Percentiles rank a stretch among this genome's conserved stretches.
Conservation (phyloP, 805 yeast species). For the Ogataea wickerhamii region DNA sequence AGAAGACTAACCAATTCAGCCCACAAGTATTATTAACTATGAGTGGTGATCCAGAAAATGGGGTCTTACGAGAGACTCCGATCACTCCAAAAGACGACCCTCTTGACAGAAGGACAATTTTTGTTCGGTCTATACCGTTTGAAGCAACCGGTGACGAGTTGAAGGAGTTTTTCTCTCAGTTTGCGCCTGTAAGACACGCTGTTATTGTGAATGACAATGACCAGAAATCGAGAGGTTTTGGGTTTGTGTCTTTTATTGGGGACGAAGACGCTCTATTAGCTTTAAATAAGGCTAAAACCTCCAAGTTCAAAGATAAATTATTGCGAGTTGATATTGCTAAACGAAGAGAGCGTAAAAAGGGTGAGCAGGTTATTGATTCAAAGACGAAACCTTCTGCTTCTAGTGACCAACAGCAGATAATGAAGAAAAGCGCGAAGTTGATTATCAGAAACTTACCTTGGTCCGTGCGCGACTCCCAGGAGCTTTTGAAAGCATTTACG, state of each 20-base stretch:
- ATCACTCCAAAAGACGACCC: too few relatives aligned
- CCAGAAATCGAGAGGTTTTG: conserved; percentile 85
- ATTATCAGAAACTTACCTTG: conserved; percentile 93
- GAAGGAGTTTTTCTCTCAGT: conserved; percentile 81
- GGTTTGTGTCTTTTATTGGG: conserved; percentile 84
- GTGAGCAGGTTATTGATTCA: conserved; percentile 1
- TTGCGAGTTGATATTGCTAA: conserved; percentile 85
- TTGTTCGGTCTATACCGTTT: conserved; percentile 81
- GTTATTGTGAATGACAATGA: conserved; percentile 79
- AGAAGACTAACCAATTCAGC: too few relatives aligned
- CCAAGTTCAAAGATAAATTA: conserved; percentile 60
- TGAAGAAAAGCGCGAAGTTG: conserved; percentile 69
- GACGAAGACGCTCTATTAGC: conserved; percentile 85
- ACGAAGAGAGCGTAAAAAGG: conserved; percentile 73
- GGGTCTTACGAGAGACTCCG: too few relatives aligned
- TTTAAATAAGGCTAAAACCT: conserved; percentile 58
- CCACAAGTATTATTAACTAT: too few relatives aligned
- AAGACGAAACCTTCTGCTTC: conserved; percentile 27
- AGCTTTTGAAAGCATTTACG: conserved; percentile 63
- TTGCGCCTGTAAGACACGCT: conserved; percentile 94
- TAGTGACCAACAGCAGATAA: conserved; percentile 25
- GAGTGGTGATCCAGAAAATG: too few relatives aligned
- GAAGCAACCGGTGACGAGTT: conserved; percentile 79
- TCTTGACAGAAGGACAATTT: conserved; percentile 62
- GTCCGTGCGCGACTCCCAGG: conserved; percentile 80